phyloP scores from a whole-genome alignment of 2,329 filamentous ascomycete genomes.

The Curvularia verruculosa region DNA sequence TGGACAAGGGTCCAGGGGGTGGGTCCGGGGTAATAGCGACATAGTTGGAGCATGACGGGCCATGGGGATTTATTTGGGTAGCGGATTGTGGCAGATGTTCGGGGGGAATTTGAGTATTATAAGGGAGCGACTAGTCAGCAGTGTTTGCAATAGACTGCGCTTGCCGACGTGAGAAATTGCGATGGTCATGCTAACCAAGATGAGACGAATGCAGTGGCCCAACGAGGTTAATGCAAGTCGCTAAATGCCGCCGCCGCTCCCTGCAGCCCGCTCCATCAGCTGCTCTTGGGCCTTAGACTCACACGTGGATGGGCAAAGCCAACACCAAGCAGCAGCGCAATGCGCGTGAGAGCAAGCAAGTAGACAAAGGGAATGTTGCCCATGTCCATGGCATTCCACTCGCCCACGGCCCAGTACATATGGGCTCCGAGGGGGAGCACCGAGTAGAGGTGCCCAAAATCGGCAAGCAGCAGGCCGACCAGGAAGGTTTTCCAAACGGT shows the following conservation, averaged over 20 bases:
- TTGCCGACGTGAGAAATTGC: conserved; percentile 14
- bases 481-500: conserved; percentile 74
- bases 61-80: neutral
- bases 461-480: conserved; percentile 72
- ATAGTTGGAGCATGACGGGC: conserved; percentile 12
- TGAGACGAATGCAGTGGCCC: neutral
- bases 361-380: conserved; percentile 76
- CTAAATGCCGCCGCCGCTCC: neutral
- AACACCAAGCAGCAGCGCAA: conserved; percentile 34
- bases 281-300: conserved; percentile 12
- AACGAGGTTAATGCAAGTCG: neutral
- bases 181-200: conserved; percentile 5
- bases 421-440: conserved; percentile 63
- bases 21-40: conserved; percentile 23
- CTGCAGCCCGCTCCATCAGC: conserved; percentile 12
- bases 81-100: neutral
- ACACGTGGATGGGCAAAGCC: conserved; percentile 25
- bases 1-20: conserved; percentile 16
- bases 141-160: conserved; percentile 7
- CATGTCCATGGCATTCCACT: conserved; percentile 72
- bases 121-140: neutral
- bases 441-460: conserved; percentile 75
- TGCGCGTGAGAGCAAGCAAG: conserved; percentile 58
- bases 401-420: conserved; percentile 67
- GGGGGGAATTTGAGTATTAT: neutral